Percentiles rank a stretch among this genome's conserved stretches.
Evolutionary conservation across 371 early-diverging fungal species (phyloP).

Genomic region (Haplosporangium sp.): DNA sequence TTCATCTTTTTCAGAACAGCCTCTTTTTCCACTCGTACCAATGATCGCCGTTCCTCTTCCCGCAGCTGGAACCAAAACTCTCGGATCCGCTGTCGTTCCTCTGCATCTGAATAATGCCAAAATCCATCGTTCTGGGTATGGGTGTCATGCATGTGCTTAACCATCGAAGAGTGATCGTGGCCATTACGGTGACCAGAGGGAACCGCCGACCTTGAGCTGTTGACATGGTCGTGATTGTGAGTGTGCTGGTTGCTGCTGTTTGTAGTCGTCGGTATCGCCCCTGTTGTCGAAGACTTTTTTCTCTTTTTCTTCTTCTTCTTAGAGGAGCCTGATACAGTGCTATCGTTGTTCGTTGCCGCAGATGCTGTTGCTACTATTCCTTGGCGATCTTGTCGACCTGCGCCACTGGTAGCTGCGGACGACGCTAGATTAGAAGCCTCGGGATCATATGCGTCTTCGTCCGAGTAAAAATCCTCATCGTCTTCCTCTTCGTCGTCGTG

Average conservation of each 20-base stretch:
- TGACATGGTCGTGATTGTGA: conserved; percentile 27
- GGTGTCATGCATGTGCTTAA: conserved; percentile 41
- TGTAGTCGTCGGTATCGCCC: conserved; percentile 8
- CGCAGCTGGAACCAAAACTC: conserved; percentile 92
- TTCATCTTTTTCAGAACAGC: conserved; percentile 92
- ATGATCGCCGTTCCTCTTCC: conserved; percentile 84
- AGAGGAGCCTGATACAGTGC: conserved; percentile 28
- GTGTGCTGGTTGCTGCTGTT: conserved; percentile 20
- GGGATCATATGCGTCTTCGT: conserved; percentile 59
- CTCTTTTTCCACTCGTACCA: conserved; percentile 92
- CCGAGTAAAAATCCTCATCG: conserved; percentile 56
- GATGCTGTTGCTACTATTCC: conserved; percentile 20
- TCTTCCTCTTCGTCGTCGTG: conserved; percentile 54
- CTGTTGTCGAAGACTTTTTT: conserved; percentile 51
- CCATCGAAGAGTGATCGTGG: conserved; percentile 30
- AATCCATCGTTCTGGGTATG: conserved; percentile 62
- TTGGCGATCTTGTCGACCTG: conserved; percentile 12
- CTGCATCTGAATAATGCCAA: conserved; percentile 83
- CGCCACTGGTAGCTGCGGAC: conserved; percentile 22
- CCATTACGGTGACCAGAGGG: conserved; percentile 41
- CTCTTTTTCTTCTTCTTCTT: conserved; percentile 65
- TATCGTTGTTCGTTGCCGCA: conserved; percentile 4
- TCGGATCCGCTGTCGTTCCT: conserved; percentile 87
- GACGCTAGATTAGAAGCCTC: conserved; percentile 42
- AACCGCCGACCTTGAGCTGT: conserved; percentile 28